Evolutionary conservation across 768 basidiomycete genomes (phyloP), one percentile per base, ranked within the genome.

Genomic region (Imleria badia): DNA sequence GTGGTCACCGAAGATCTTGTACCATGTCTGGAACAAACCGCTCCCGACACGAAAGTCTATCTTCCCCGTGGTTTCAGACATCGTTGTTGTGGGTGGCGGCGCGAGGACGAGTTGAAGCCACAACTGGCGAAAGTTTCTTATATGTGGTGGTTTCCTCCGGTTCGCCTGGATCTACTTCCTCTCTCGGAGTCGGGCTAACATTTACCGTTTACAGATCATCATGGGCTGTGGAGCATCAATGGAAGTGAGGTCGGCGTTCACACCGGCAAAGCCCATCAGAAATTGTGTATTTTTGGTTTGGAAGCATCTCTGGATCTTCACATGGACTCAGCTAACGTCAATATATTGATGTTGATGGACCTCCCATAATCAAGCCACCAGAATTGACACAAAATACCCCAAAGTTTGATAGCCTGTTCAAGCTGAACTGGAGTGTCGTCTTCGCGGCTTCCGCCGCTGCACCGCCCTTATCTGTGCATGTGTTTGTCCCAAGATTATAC

Each of bases 1-100:
- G 45, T 79, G 66, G 48, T 76, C 70, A n/a, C 80, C 79, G 34
- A 74, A 57, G 45, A 79, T 52, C 48, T 66, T 74, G 64, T 76
- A 80, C 73, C 73, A 78, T 14, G 79, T 81, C 58, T 75, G 60
- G 66, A 71, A 76, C 2, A 62, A 60, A 49, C 69, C 48, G 9
- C 11, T 26, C 20, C 58, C 61, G 17, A 54, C 47, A n/a, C 26
- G 44, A 45, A 68, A 68, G 30, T 61, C 55, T 6, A 66, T 40
- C 20, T 56, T 63, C 0, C 66, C 68, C 0, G 63, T 68, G 23
- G 15, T 61, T 47, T 60, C 69, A 34, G 53, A 17, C 67, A 67
- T 68, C 3, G 12, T 10, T 13, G 13, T 17, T 1, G 45, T 44
- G 30, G 15, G 14, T 11, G 35, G 20, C 15, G 19, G 5, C 14